Percentiles rank a stretch among this genome's conserved stretches.
Evolutionary conservation across 2,329 filamentous ascomycete species (phyloP).

Genomic region (Pseudogymnoascus sp.): DNA sequence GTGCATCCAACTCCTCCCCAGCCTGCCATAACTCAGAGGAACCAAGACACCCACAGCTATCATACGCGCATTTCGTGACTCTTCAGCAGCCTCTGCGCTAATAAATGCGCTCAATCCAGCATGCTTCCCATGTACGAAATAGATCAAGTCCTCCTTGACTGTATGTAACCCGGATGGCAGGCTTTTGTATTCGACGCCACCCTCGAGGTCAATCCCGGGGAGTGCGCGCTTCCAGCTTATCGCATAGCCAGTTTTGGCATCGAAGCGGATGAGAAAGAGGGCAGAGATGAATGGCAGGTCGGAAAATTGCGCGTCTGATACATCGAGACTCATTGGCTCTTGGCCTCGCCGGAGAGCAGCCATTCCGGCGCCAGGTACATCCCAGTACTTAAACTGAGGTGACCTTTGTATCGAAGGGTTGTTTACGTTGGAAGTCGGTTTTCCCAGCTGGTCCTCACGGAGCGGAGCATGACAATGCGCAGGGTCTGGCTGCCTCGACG

Average conservation of each 20-base stretch:
- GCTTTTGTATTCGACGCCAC: constrained; percentile 91
- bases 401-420: not conserved
- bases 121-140: constrained; percentile 80
- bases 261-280: constrained; percentile 83
- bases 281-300: constrained; percentile 62
- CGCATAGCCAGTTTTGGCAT: constrained; percentile 85
- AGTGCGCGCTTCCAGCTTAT: constrained; percentile 78
- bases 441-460: not conserved
- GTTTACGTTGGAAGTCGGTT: not conserved
- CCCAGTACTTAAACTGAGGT: not conserved
- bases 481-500: not conserved
- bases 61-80: constrained; percentile 82
- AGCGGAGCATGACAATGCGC: not conserved
- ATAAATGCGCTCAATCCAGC: constrained; percentile 89
- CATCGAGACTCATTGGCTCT: constrained; percentile 26
- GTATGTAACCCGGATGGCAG: constrained; percentile 89
- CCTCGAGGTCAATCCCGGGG: constrained; percentile 67
- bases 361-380: constrained; percentile 18
- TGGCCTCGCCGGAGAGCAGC: constrained; percentile 28
- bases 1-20: constrained; percentile 86
- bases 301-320: constrained; percentile 17
- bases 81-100: constrained; percentile 71
- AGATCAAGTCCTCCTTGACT: constrained; percentile 80
- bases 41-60: constrained; percentile 86
- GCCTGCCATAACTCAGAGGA: constrained; percentile 72